Evolutionary conservation across 1,284 basidiomycete species (phyloP).

Genomic region (Sporisorium exsertum): DNA sequence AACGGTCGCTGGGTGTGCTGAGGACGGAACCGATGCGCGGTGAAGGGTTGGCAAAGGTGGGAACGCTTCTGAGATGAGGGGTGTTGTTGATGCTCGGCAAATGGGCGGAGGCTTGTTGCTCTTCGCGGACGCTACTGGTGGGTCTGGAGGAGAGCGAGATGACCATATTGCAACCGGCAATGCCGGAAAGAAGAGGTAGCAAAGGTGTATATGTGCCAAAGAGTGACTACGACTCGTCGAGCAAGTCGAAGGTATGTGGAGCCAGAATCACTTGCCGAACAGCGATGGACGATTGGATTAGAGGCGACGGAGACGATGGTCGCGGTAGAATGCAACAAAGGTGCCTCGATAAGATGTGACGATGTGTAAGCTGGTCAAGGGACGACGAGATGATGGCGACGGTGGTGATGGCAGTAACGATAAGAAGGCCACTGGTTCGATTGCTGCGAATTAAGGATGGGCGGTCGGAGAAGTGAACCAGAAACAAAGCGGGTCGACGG

Average conservation of each 20-base stretch:
- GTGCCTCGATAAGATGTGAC: neutral
- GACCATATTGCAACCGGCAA: slow-evolving; percentile 50
- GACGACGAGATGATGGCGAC: neutral
- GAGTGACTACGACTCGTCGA: neutral
- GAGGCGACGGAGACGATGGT: neutral
- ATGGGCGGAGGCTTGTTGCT: slow-evolving; percentile 27
- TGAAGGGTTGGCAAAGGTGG: slow-evolving; percentile 12
- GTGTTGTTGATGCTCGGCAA: slow-evolving; percentile 20
- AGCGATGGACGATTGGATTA: neutral
- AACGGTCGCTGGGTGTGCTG: slow-evolving; percentile 18
- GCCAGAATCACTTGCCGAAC: neutral
- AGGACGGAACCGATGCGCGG: slow-evolving; percentile 25
- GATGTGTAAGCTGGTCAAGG: neutral
- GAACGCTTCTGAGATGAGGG: slow-evolving; percentile 6
- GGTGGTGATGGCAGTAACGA: neutral
- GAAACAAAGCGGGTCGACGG: neutral
- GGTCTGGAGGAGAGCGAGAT: slow-evolving; percentile 34
- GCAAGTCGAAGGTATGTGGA: neutral
- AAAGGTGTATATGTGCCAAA: neutral
- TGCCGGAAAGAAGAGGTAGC: slow-evolving; percentile 13
- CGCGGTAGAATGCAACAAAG: neutral
- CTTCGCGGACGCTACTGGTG: slow-evolving; percentile 47
- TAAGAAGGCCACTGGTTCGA: neutral
- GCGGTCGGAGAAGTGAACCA: neutral
- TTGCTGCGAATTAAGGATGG: neutral